Percentiles rank a stretch among this genome's conserved stretches.
phyloP scores from a whole-genome alignment of 208 protist species.

The Crithidia expoeki region DNA sequence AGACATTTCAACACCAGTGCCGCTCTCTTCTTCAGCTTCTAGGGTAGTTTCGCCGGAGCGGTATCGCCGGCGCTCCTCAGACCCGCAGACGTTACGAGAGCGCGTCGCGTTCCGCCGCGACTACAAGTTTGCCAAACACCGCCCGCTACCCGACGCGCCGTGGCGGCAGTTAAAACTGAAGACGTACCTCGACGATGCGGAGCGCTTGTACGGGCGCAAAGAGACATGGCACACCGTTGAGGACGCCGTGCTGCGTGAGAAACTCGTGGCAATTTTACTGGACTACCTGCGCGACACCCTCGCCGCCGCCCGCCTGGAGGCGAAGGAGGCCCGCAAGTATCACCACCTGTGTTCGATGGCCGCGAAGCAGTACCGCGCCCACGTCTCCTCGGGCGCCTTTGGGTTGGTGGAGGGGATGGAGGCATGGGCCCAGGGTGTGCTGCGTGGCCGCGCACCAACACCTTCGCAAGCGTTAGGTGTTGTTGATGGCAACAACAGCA shows the following conservation, averaged over 20 bases:
- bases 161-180: conserved; percentile 72
- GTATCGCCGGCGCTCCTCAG: conserved; percentile 72
- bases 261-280: conserved; percentile 75
- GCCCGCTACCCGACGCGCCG: conserved; percentile 73
- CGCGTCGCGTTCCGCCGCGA: conserved; percentile 79
- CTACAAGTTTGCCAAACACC: conserved; percentile 66
- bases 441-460: conserved; percentile 12
- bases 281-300: conserved; percentile 83
- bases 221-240: conserved; percentile 75
- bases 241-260: conserved; percentile 70
- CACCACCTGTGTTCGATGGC: conserved; percentile 51
- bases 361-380: conserved; percentile 68
- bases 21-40: neutral
- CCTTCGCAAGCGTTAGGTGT: neutral
- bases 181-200: conserved; percentile 90
- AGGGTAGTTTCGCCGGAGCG: conserved; percentile 10
- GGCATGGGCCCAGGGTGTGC: conserved; percentile 46
- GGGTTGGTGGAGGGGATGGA: conserved; percentile 41
- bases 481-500: neutral
- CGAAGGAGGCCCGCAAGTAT: conserved; percentile 71
- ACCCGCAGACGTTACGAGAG: conserved; percentile 78
- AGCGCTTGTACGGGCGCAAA: conserved; percentile 87
- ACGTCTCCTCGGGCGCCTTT: conserved; percentile 62
- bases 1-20: neutral
- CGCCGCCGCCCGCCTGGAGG: conserved; percentile 61